phyloP scores from a whole-genome alignment of 2,329 filamentous ascomycete genomes.

The Drechslerella stenobrocha region DNA sequence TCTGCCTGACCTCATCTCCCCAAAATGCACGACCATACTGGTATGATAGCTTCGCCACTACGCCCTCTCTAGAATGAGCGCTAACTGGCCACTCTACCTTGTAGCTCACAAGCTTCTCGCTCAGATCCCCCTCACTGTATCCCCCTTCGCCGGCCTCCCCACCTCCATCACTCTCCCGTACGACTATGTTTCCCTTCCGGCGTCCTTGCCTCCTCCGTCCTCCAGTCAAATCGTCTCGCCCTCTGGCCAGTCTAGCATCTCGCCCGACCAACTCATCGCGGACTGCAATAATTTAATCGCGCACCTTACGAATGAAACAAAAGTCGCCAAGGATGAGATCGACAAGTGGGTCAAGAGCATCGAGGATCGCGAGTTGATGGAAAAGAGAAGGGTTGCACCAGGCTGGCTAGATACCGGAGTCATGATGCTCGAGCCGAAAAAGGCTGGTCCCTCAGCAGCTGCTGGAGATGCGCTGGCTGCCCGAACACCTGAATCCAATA shows the following conservation, averaged over 20 bases:
- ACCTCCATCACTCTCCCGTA: constrained; percentile 89
- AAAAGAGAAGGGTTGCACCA: constrained; percentile 76
- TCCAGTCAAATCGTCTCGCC: constrained; percentile 72
- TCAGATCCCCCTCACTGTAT: constrained; percentile 90
- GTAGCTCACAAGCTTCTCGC: constrained; percentile 77
- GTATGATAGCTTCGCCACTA: background rate
- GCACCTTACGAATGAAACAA: constrained; percentile 71
- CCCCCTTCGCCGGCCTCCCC: constrained; percentile 88
- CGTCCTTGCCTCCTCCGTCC: constrained; percentile 75
- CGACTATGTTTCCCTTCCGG: constrained; percentile 88
- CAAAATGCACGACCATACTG: constrained; percentile 5
- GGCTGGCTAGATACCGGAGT: constrained; percentile 79
- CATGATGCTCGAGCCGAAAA: constrained; percentile 63
- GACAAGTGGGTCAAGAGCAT: constrained; percentile 70
- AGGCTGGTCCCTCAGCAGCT: constrained; percentile 51
- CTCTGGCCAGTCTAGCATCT: constrained; percentile 73
- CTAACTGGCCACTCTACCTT: background rate
- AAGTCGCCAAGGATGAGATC: constrained; percentile 70
- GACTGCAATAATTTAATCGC: constrained; percentile 77
- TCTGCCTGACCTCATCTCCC: too few species aligned
- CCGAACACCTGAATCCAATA: constrained; percentile 26
- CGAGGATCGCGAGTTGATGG: constrained; percentile 63
- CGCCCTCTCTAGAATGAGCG: background rate
- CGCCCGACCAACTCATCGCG: constrained; percentile 80
- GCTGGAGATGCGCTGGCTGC: constrained; percentile 4